phyloP scores from a whole-genome alignment of 2,329 filamentous ascomycete genomes.

The Aspergillus udagawae region DNA sequence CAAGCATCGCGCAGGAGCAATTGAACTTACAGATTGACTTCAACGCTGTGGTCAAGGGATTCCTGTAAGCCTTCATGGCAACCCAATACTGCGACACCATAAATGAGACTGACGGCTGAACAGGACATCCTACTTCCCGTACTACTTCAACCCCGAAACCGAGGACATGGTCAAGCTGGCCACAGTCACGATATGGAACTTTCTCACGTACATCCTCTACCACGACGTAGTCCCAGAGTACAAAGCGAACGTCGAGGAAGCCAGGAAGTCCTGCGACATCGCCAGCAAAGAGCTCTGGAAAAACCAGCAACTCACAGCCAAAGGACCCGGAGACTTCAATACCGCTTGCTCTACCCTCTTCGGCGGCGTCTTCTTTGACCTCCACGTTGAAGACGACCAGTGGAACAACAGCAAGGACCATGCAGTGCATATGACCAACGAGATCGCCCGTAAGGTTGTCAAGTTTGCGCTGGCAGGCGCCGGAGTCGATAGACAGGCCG shows the following conservation, averaged over 20 bases:
- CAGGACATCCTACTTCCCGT: conserved; percentile 56
- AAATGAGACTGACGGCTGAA: conserved; percentile 1
- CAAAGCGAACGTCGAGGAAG: conserved; percentile 60
- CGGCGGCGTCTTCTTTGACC: conserved; percentile 48
- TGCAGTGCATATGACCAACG: conserved; percentile 39
- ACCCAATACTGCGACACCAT: not conserved
- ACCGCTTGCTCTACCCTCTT: conserved; percentile 68
- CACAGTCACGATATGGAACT: conserved; percentile 71
- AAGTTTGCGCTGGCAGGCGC: conserved; percentile 48
- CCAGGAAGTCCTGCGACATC: conserved; percentile 61
- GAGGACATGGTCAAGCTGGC: conserved; percentile 54
- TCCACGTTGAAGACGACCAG: conserved; percentile 37
- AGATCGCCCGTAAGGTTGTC: conserved; percentile 49
- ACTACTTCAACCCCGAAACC: conserved; percentile 54
- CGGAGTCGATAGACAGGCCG: conserved; percentile 37
- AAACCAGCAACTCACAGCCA: conserved; percentile 47
- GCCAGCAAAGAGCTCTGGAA: conserved; percentile 65
- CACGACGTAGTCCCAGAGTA: conserved; percentile 87
- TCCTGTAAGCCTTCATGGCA: conserved; percentile 55
- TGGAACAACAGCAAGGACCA: conserved; percentile 37
- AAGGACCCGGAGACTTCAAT: conserved; percentile 76
- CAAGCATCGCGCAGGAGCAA: conserved; percentile 48
- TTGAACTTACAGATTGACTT: conserved; percentile 78
- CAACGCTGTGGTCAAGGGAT: conserved; percentile 69
- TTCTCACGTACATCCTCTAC: conserved; percentile 79